These are phyloP conservation scores for Saccharomycopsis selenospora DNA, from an alignment of 805 yeast genomes.

Conservation along the genomic window DNA sequence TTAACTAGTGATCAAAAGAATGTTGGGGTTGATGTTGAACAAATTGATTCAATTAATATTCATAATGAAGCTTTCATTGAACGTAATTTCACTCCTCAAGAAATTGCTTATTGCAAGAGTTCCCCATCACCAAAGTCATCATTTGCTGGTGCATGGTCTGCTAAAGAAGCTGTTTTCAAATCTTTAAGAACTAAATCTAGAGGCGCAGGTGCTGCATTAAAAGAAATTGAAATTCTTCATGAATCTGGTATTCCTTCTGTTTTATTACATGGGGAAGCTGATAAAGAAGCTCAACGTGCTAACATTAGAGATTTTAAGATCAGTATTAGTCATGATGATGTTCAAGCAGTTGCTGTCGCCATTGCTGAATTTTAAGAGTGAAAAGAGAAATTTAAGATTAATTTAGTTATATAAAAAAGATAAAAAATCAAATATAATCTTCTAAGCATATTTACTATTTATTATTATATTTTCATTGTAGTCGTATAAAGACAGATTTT, in stretches of 20 bases:
- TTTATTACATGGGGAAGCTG: conserved; percentile 66
- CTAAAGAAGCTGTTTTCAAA: conserved; percentile 98
- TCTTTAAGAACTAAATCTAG: conserved; percentile 80
- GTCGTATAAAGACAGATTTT: too few species aligned
- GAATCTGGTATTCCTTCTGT: conserved; percentile 80
- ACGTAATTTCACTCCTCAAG: conserved; percentile 85
- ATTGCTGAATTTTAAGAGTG: conserved; percentile 37
- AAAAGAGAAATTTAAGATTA: too few species aligned
- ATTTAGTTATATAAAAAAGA: too few species aligned
- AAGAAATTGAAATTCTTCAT: conserved; percentile 81
- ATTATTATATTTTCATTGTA: too few species aligned
- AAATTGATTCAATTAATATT: conserved; percentile 70
- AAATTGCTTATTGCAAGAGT: conserved; percentile 66
- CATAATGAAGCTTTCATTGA: conserved; percentile 87
- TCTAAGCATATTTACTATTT: too few species aligned
- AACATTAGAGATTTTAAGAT: conserved; percentile 72
- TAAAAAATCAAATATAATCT: too few species aligned
- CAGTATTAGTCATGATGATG: conserved; percentile 92
- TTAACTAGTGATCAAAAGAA: conserved; percentile 34
- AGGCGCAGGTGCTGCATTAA: conserved; percentile 94
- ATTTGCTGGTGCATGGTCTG: conserved; percentile 97
- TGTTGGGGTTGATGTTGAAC: conserved; percentile 97
- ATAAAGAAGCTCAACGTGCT: conserved; percentile 58
- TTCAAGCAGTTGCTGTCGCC: conserved; percentile 97
- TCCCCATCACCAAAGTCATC: conserved; percentile 82